These are phyloP conservation scores for Paraphoma chrysanthemicola DNA, from an alignment of 2,329 filamentous ascomycete species.

Conservation along the genomic window DNA sequence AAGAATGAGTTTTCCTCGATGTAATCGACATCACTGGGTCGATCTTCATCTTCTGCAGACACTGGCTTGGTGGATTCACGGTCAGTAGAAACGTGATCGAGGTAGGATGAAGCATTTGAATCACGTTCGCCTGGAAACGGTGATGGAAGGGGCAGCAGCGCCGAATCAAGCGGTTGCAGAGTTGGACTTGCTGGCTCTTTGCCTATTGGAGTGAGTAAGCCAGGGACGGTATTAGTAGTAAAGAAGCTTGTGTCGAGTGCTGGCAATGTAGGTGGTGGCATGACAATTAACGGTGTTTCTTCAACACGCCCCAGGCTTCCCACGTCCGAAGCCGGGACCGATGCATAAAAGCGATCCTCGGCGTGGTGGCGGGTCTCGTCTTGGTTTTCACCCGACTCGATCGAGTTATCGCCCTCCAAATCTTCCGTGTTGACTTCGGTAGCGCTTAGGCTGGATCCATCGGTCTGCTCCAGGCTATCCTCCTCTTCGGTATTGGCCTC, in stretches of 20 bases:
- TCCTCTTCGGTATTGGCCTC: constrained; percentile 34
- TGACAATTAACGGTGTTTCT: constrained; percentile 21
- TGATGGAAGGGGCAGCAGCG: constrained; percentile 47
- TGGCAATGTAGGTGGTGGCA: constrained; percentile 43
- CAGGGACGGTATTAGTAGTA: constrained; percentile 7
- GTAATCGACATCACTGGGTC: constrained; percentile 29
- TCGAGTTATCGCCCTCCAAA: not conserved
- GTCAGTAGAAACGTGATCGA: constrained; percentile 25
- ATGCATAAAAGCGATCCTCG: too few relatives aligned
- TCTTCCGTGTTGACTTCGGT: constrained; percentile 15
- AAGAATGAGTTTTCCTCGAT: constrained; percentile 43
- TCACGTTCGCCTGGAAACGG: constrained; percentile 45
- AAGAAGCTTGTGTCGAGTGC: constrained; percentile 28
- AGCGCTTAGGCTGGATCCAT: constrained; percentile 9
- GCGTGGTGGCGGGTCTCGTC: too few relatives aligned
- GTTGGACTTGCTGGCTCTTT: constrained; percentile 44
- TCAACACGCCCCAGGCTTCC: constrained; percentile 3
- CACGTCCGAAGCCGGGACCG: not conserved
- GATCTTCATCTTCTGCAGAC: constrained; percentile 6
- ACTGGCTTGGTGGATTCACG: constrained; percentile 6
- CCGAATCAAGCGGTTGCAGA: constrained; percentile 41
- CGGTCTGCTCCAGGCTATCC: constrained; percentile 7
- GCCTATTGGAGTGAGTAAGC: constrained; percentile 39
- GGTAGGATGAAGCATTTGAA: constrained; percentile 29
- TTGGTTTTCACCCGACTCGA: too few relatives aligned